Conservation (phyloP, 1,284 basidiomycete genomes). For the Microbotryum saponariae region DNA sequence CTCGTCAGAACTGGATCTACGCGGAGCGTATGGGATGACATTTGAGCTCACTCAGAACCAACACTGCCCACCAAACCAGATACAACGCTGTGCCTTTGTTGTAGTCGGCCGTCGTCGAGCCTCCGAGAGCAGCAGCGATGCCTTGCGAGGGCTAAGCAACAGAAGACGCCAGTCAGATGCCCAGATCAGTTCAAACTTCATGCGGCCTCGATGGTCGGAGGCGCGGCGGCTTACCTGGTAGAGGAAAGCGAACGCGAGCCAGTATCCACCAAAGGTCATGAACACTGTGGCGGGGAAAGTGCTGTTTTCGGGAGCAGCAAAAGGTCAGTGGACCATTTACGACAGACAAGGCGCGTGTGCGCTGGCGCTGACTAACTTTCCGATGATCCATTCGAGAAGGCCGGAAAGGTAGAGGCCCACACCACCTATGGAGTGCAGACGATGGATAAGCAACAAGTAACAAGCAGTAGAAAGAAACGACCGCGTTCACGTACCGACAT, state of each 20-base stretch:
- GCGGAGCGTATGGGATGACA: background rate
- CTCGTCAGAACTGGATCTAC: background rate
- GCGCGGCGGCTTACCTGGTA: no score
- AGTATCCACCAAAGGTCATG: slow-evolving; percentile 31
- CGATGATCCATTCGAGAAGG: slow-evolving; percentile 23
- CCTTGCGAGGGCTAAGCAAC: slow-evolving; percentile 12
- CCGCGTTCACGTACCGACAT: no score
- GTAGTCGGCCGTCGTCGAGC: slow-evolving; percentile 16
- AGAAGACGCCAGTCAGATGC: slow-evolving; percentile 9
- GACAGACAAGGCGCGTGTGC: background rate
- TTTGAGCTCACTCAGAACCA: slow-evolving; percentile 23
- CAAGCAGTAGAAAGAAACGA: no score
- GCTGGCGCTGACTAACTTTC: slow-evolving; percentile 2
- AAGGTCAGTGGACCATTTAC: background rate
- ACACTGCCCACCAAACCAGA: slow-evolving; percentile 25
- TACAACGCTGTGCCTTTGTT: slow-evolving; percentile 27
- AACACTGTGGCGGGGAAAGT: slow-evolving; percentile 34
- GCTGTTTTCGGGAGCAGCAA: slow-evolving; percentile 1
- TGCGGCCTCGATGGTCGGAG: no score
- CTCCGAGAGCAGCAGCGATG: slow-evolving; percentile 16
- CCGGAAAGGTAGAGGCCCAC: slow-evolving; percentile 26
- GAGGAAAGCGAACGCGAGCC: slow-evolving; percentile 14
- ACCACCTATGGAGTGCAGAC: slow-evolving; percentile 10
- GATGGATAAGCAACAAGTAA: background rate
- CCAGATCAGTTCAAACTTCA: background rate